These are phyloP conservation scores for Beauveria brongniartii DNA, from an alignment of 2,329 filamentous ascomycete genomes.

Conservation along the genomic window DNA sequence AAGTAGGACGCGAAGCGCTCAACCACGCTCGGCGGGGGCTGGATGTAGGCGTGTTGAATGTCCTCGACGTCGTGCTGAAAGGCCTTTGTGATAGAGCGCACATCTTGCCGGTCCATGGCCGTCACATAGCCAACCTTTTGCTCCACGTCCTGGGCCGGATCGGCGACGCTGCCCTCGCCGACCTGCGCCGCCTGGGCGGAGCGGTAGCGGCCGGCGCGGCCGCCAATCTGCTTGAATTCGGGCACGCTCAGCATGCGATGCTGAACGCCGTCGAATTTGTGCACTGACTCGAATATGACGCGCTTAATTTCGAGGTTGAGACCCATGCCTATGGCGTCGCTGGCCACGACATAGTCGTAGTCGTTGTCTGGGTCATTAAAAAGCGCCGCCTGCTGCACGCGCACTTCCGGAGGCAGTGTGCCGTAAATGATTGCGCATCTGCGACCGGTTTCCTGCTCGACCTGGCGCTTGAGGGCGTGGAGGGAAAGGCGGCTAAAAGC, in stretches of 20 bases:
- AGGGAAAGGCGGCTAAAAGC: conserved; percentile 77
- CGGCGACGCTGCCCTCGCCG: background rate
- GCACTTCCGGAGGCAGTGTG: conserved; percentile 81
- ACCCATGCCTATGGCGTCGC: conserved; percentile 95
- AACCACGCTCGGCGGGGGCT: conserved; percentile 62
- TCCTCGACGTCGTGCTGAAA: conserved; percentile 58
- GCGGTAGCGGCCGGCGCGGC: conserved; percentile 80
- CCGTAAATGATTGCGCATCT: conserved; percentile 93
- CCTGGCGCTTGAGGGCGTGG: conserved; percentile 67
- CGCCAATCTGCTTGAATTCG: conserved; percentile 91
- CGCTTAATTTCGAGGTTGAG: conserved; percentile 88
- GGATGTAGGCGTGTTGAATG: conserved; percentile 63
- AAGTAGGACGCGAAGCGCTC: conserved; percentile 77
- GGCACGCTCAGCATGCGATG: conserved; percentile 56
- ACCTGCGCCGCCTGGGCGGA: conserved; percentile 51
- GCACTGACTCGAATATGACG: conserved; percentile 72
- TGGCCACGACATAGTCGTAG: conserved; percentile 89
- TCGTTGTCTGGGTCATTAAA: conserved; percentile 96
- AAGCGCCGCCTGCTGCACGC: conserved; percentile 79
- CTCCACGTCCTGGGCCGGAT: conserved; percentile 14
- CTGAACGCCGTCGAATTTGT: conserved; percentile 60
- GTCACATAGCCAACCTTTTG: conserved; percentile 64
- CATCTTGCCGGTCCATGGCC: conserved; percentile 64
- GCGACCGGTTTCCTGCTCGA: conserved; percentile 67
- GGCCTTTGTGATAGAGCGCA: conserved; percentile 50